Evolutionary conservation across 805 yeast species (phyloP), one percentile per base, ranked within the genome.

Genomic region (Yarrowia deformans): DNA sequence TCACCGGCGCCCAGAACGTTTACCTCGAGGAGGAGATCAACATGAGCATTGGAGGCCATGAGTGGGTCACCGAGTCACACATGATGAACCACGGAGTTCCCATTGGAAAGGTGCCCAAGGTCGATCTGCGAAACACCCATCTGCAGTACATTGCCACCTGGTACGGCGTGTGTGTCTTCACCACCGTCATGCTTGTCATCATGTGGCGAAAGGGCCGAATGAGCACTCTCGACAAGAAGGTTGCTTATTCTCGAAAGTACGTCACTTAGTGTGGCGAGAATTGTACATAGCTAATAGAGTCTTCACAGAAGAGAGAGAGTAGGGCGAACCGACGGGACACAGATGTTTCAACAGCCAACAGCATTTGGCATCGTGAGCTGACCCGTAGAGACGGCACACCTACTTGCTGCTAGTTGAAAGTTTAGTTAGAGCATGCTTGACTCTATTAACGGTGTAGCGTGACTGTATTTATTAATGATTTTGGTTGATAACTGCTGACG

Each of bases 121-220:
- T 94, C 42, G 93, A 88, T 72, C 84, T 91, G 76, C 87, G 90
- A 71, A 95, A 95, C 77, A 92, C 93, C 76, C 99, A 95, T 76
- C 79, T 93, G 77, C 97, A 94, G 77, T 95, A 95, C 77, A 80
- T 95, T 75, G 87, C 92, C 23, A 95, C 99, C 0, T 95, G 99
- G 99, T 94, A 91, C 77, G 97, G 97, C 0, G 84, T 94, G 52
- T 87, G 93, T 1, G 74, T 90, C 49, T 85, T 91, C 46, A 89
- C 97, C 45, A 74, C 93, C 0, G 85, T 89, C 42, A 84, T 92
- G 79, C 82, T 95, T 42, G 72, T 83, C 35, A 75, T 84, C 39
- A 84, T 88, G 19, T 72, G 88, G 69, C 82, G 79, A 71, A 86
- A 85, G 75, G 76, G 79, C 18, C 68, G 73, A 66, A 50, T 66